Evolutionary conservation across 148 eudicot genomes (phyloP).

Genomic region (Cornus suecica): DNA sequence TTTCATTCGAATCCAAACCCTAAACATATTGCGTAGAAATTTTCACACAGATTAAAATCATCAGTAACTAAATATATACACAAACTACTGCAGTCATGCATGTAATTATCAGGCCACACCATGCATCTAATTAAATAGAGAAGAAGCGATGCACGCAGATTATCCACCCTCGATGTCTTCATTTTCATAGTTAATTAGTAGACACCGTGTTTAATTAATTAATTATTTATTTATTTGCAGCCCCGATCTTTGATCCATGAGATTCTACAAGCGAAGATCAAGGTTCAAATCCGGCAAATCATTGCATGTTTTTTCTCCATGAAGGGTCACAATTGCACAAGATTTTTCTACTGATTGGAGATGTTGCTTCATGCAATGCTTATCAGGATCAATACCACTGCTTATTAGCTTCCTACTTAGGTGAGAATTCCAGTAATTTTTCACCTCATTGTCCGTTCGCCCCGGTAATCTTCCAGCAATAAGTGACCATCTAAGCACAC

Average conservation of each 20-base stretch:
- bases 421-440: constrained; percentile 33
- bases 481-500: constrained; percentile 24
- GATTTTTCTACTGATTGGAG: neutral
- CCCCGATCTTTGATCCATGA: neutral
- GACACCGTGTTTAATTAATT: neutral
- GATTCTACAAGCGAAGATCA: neutral
- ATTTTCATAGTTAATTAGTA: neutral
- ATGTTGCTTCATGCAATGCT: constrained; percentile 9
- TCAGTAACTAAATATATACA: neutral
- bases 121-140: neutral
- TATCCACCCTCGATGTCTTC: neutral
- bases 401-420: constrained; percentile 20
- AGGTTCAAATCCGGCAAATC: constrained; percentile 4
- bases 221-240: no score
- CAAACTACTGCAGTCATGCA: neutral
- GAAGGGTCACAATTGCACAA: neutral
- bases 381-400: constrained; percentile 23
- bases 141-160: neutral
- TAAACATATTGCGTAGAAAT: no score
- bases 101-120: no score
- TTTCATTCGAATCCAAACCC: neutral
- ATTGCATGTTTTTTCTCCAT: neutral
- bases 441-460: constrained; percentile 33
- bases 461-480: constrained; percentile 36
- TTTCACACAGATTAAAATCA: no score